These are phyloP conservation scores for Linnemannia schmuckeri DNA, from an alignment of 192 early-diverging fungal genomes.

Conservation along the genomic window DNA sequence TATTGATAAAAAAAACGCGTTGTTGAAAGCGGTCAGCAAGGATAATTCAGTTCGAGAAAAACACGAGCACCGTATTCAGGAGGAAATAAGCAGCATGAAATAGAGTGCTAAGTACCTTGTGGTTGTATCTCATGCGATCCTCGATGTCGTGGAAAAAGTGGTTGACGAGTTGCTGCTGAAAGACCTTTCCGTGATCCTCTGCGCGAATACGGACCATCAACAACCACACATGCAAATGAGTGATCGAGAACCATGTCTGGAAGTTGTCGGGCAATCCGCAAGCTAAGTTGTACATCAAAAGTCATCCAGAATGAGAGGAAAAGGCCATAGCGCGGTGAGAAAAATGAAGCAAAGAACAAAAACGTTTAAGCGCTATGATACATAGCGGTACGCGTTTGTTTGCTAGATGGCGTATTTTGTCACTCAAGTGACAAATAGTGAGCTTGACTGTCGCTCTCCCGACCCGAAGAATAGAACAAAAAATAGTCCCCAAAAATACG, in stretches of 20 bases:
- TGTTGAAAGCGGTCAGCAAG: neutral
- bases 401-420: too few species aligned
- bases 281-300: constrained; percentile 36
- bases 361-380: too few species aligned
- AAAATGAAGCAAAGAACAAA: neutral
- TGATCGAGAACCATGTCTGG: constrained; percentile 95
- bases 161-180: constrained; percentile 90
- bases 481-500: neutral
- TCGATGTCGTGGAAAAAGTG: constrained; percentile 92
- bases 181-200: constrained; percentile 79
- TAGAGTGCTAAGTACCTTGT: constrained; percentile 69
- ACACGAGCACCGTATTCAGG: too few species aligned
- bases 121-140: constrained; percentile 77
- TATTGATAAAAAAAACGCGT: constrained; percentile 24
- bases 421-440: too few species aligned
- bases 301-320: neutral
- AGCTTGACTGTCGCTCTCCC: neutral
- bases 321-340: neutral
- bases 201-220: constrained; percentile 85
- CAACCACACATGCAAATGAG: constrained; percentile 95
- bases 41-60: too few species aligned
- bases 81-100: too few species aligned
- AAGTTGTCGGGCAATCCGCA: constrained; percentile 87
- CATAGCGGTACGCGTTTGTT: too few species aligned
- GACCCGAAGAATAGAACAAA: neutral